Percentiles rank a stretch among this genome's conserved stretches.
phyloP scores from a whole-genome alignment of 78 protist genomes.

The Ministeria vibrans region DNA sequence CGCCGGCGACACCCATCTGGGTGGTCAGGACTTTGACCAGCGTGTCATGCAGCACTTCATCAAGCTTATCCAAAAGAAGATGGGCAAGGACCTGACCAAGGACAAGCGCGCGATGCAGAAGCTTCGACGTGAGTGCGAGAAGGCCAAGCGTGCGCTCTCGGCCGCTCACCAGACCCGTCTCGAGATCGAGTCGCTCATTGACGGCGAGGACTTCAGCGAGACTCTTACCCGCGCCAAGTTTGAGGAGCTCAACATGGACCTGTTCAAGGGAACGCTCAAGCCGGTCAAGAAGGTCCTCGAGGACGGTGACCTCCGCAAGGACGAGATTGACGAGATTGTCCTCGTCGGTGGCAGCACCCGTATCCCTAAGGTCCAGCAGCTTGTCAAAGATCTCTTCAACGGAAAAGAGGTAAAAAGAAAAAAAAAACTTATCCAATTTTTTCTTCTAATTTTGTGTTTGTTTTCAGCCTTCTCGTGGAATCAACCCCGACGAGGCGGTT shows the following conservation, averaged over 20 bases:
- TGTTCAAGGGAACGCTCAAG: conserved; percentile 84
- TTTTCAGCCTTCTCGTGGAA: conserved; percentile 74
- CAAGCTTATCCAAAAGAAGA: conserved; percentile 73
- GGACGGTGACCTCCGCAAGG: conserved; percentile 85
- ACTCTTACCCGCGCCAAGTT: conserved; percentile 97
- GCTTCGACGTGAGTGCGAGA: conserved; percentile 90
- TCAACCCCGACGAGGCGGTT: conserved; percentile 99
- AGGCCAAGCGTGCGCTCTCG: conserved; percentile 92
- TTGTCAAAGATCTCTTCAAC: conserved; percentile 92
- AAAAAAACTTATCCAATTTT: too few species aligned
- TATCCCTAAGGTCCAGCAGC: conserved; percentile 95
- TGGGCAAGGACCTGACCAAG: conserved; percentile 59
- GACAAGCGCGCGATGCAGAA: conserved; percentile 72
- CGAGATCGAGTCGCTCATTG: conserved; percentile 91
- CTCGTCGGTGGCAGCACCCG: conserved; percentile 99
- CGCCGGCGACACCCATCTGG: conserved; percentile 97
- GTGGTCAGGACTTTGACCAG: conserved; percentile 99
- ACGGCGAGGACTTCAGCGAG: conserved; percentile 91
- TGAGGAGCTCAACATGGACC: conserved; percentile 95
- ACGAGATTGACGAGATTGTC: conserved; percentile 91
- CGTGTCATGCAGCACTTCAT: conserved; percentile 85
- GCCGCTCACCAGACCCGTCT: conserved; percentile 60
- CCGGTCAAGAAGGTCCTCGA: conserved; percentile 88
- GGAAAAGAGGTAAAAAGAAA: conserved; percentile 98
- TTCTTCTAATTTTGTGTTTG: too few species aligned